Base-by-base conservation (phyloP, 257 asterid genomes). In the Cruciata laevipes region DNA sequence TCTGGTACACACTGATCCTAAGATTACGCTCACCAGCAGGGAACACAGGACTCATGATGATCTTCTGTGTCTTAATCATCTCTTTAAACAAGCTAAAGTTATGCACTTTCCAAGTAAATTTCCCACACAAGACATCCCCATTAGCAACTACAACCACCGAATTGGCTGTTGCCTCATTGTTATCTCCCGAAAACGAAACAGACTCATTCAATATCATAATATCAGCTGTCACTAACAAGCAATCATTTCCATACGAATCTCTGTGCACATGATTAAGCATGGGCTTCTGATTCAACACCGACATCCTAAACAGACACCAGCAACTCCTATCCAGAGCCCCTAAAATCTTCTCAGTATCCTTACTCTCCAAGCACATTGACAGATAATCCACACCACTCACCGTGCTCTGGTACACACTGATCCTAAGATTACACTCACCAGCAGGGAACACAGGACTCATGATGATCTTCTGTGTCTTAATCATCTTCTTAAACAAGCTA, bases 231-330 rank as follows among this genome's bases (percentile, higher is more conserved):
- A 94, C 81, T 51, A 88, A 86, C 49, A 94, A 75, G 37, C 92
- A 88, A 75, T 94, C 99, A 9, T 82, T 83, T 73, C 77, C 83
- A 25, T 81, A 83, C 77, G n/a, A n/a, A 73, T 94, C 99, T 69
- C 98, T 83, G 30, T n/a, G n/a, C n/a, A n/a, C n/a, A n/a, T n/a
- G n/a, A n/a, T n/a, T n/a, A n/a, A n/a, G n/a, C n/a, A n/a, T n/a
- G n/a, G n/a, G n/a, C n/a, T n/a, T n/a, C n/a, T n/a, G n/a, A n/a
- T n/a, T n/a, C n/a, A 94, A 83, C 75, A 87, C 95, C 3, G 95
- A 94, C 99, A 94, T 94, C 86, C 99, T 87, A 85, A 94, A 94
- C 85, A 94, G 76, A 78, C 99, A 94, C 99, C 98, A 94, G 74
- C 99, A 94, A 86, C 98, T 94, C 87, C 89, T 91, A 76, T 90